Conservation (phyloP, 75 land plant species). For the Cupressus sempervirens region DNA sequence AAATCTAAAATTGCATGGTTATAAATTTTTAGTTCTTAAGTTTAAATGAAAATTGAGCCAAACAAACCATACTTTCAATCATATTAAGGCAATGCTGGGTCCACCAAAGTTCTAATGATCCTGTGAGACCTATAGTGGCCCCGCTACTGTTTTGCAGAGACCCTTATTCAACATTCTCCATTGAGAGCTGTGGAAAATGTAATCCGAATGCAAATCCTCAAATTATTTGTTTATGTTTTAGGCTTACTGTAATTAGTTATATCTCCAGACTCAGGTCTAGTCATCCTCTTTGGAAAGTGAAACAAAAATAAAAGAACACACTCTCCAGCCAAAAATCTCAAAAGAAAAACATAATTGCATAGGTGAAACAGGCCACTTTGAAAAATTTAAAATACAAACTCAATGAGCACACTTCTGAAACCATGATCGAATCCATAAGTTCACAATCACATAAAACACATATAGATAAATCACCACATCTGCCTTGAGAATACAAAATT, state of each 20-base stretch:
- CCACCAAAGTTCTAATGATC: background rate
- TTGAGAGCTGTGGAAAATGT: background rate
- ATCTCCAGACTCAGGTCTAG: background rate
- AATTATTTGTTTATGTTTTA: background rate
- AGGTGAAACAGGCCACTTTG: background rate
- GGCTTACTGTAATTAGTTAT: background rate
- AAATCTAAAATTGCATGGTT: background rate
- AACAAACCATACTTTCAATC: background rate
- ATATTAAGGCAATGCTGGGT: background rate
- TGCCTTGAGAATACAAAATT: background rate
- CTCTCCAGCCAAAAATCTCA: background rate
- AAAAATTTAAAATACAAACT: background rate
- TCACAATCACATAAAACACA: background rate
- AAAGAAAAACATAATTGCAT: background rate
- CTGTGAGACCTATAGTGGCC: background rate
- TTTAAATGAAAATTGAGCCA: background rate
- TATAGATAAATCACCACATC: background rate
- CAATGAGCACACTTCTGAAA: background rate
- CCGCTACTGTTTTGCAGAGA: background rate
- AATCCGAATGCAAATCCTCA: background rate
- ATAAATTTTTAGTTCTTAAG: background rate
- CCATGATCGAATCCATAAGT: background rate
- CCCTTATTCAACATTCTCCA: background rate
- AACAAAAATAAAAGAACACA: background rate
- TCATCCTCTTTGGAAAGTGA: background rate